These are phyloP conservation scores for Naegleria lovaniensis DNA, from an alignment of 208 protist genomes.

Conservation along the genomic window DNA sequence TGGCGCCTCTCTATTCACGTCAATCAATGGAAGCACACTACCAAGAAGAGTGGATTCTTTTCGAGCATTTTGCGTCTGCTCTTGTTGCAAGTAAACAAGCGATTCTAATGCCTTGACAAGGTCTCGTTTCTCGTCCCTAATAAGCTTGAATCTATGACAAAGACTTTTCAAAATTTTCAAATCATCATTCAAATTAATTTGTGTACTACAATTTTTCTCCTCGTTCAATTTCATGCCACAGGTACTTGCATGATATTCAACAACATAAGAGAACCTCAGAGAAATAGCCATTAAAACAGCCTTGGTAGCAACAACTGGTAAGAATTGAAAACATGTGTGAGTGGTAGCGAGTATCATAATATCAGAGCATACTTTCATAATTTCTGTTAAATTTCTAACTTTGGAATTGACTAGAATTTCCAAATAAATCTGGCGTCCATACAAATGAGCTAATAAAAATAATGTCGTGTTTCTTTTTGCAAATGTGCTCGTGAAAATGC, in stretches of 20 bases:
- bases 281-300: not conserved
- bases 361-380: not conserved
- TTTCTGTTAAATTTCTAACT: not conserved
- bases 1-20: too few relatives aligned
- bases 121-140: not conserved
- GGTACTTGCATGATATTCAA: too few relatives aligned
- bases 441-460: not conserved
- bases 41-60: too few relatives aligned
- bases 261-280: not conserved
- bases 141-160: not conserved
- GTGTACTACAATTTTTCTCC: too few relatives aligned
- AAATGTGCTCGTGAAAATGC: not conserved
- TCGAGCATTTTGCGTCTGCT: too few relatives aligned
- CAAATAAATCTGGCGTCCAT: not conserved
- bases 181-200: not conserved
- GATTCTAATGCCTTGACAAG: not conserved
- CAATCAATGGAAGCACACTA: too few relatives aligned
- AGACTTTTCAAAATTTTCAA: not conserved
- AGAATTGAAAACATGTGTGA: not conserved
- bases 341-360: not conserved
- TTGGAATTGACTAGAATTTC: not conserved
- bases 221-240: too few relatives aligned
- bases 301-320: not conserved
- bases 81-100: not conserved
- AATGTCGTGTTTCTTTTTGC: not conserved